phyloP scores from a whole-genome alignment of 441 rosid genomes.

The Gossypium davidsonii region DNA sequence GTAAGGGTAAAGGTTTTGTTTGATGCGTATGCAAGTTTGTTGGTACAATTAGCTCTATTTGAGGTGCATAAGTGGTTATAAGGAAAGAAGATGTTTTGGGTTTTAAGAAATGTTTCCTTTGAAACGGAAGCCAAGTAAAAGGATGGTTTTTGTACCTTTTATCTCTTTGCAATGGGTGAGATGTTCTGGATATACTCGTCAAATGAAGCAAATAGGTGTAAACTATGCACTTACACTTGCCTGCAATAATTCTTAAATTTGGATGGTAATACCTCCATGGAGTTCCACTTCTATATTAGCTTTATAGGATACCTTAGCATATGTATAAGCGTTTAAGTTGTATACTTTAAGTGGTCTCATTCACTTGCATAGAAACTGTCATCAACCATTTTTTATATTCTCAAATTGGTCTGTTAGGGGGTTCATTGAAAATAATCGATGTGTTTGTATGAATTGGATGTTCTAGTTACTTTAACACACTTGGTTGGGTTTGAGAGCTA shows the following conservation, averaged over 20 bases:
- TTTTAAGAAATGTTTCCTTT: neutral
- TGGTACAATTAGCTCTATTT: neutral
- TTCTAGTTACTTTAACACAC: neutral
- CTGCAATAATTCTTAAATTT: neutral
- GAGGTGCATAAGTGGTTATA: neutral
- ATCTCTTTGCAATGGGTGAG: neutral
- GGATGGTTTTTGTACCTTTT: neutral
- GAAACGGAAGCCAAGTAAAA: constrained; percentile 1
- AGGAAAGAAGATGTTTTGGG: neutral
- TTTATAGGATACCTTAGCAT: neutral
- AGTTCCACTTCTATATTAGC: neutral
- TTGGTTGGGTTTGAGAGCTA: neutral
- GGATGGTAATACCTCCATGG: constrained; percentile 1
- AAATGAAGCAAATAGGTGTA: neutral
- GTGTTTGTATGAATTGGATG: constrained; percentile 6
- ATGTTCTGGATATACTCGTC: neutral
- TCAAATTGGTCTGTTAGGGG: neutral
- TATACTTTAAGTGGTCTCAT: neutral
- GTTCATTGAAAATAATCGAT: neutral
- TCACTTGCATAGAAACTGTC: neutral
- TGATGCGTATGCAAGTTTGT: neutral
- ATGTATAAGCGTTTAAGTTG: neutral
- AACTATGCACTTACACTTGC: neutral
- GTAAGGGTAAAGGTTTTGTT: neutral
- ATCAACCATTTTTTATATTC: neutral